phyloP scores from a whole-genome alignment of 164 flowering plant species.

The Echeveria elegans region DNA sequence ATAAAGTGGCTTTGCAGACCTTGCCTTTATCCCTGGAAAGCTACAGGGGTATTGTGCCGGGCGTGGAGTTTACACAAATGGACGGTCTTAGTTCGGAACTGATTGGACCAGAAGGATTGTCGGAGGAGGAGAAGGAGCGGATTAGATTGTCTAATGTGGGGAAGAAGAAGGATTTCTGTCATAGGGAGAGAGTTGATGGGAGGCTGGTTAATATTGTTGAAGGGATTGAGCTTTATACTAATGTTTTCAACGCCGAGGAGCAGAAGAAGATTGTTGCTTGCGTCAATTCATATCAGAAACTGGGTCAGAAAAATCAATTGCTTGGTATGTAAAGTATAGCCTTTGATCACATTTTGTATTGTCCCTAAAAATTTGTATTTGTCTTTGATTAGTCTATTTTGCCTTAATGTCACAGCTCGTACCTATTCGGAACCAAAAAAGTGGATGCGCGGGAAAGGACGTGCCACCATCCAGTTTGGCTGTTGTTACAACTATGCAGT shows the following conservation, averaged over 20 bases:
- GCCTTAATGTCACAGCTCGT: conserved; percentile 23
- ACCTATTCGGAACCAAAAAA: conserved; percentile 48
- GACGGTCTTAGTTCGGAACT: not conserved
- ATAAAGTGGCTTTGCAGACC: not conserved
- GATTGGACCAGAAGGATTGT: conserved; percentile 10
- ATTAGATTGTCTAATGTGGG: conserved; percentile 24
- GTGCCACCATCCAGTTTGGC: conserved; percentile 56
- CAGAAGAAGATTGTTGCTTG: conserved; percentile 39
- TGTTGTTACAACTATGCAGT: conserved; percentile 59
- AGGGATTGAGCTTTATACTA: conserved; percentile 51
- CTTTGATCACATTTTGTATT: not conserved
- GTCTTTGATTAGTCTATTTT: not conserved
- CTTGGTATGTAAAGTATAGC: conserved; percentile 22
- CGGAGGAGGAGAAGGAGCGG: conserved; percentile 16
- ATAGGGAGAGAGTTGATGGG: conserved; percentile 31
- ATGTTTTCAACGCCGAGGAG: conserved; percentile 36
- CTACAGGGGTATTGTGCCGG: not conserved
- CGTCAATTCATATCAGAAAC: conserved; percentile 25
- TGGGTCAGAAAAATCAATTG: conserved; percentile 38
- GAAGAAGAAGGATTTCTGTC: conserved; percentile 35
- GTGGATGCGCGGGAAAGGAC: conserved; percentile 67
- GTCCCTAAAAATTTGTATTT: no score
- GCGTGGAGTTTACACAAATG: not conserved
- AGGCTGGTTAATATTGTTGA: conserved; percentile 29
- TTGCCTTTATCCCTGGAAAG: not conserved